Conservation (phyloP, 768 basidiomycete genomes). For the Mrakia blollopis region DNA sequence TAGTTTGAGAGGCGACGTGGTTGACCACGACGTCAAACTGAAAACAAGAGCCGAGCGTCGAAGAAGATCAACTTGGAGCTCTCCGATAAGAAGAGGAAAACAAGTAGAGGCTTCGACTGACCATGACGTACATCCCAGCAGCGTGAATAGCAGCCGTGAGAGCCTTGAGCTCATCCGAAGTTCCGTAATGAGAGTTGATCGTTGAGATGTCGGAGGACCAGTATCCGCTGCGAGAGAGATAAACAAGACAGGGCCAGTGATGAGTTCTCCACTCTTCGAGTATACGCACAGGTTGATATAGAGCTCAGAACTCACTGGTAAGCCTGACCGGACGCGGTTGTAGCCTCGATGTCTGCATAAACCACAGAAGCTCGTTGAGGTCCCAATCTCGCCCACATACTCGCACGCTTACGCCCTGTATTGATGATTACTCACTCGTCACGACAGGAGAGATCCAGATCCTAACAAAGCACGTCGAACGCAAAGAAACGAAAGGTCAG, state of each 20-base stretch:
- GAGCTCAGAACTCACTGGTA: slow-evolving; percentile 38
- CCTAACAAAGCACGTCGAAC: neutral
- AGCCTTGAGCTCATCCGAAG: slow-evolving; percentile 41
- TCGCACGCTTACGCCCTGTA: too few species aligned
- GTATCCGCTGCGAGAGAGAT: slow-evolving; percentile 30
- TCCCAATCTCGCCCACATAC: too few species aligned
- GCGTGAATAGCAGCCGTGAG: slow-evolving; percentile 40
- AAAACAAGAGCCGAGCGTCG: neutral
- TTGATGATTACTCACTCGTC: slow-evolving; percentile 29
- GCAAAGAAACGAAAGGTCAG: neutral
- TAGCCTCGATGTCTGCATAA: slow-evolving; percentile 37
- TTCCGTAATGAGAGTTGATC: slow-evolving; percentile 43
- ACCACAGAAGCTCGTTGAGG: too few species aligned
- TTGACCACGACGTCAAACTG: slow-evolving; percentile 76
- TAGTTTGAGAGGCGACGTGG: slow-evolving; percentile 66
- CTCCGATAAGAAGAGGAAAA: too few species aligned
- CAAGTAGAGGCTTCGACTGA: slow-evolving; percentile 23
- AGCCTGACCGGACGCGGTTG: slow-evolving; percentile 40
- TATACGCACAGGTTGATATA: neutral
- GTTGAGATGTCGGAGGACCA: slow-evolving; percentile 41
- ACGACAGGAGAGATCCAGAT: slow-evolving; percentile 45
- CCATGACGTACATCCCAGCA: slow-evolving; percentile 45
- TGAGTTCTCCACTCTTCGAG: neutral
- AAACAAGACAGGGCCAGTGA: neutral
- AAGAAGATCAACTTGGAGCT: too few species aligned